Percentiles rank a stretch among this genome's conserved stretches.
Conservation (phyloP, 1,284 basidiomycete genomes). For the Violaceomyces palustris region DNA sequence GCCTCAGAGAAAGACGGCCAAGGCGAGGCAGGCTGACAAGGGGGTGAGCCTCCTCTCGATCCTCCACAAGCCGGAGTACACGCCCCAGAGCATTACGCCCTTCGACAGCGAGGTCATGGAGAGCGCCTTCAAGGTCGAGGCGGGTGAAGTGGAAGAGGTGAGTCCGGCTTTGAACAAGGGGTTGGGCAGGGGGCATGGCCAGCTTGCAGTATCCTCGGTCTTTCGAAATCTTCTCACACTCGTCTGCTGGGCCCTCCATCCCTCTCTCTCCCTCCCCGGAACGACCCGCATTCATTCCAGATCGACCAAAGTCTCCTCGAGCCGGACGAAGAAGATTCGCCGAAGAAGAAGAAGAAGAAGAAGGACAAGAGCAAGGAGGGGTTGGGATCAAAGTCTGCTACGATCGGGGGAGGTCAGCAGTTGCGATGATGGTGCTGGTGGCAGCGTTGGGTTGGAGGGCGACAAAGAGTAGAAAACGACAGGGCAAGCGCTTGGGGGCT, state of each 20-base stretch:
- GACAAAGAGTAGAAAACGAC: too few species aligned
- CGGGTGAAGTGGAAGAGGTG: conserved; percentile 14
- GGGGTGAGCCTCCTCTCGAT: conserved; percentile 10
- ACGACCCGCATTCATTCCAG: neutral
- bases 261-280: neutral
- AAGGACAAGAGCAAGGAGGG: conserved; percentile 21
- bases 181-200: too few species aligned
- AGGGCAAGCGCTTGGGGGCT: too few species aligned
- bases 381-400: too few species aligned
- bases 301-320: conserved; percentile 27
- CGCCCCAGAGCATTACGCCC: conserved; percentile 23
- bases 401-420: too few species aligned
- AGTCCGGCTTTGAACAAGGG: too few species aligned
- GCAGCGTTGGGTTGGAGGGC: too few species aligned
- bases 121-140: conserved; percentile 21
- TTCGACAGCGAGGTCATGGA: conserved; percentile 26
- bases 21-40: conserved; percentile 11
- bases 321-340: conserved; percentile 24
- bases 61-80: conserved; percentile 31
- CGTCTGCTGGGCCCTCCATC: neutral
- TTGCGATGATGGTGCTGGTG: too few species aligned
- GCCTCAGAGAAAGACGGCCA: conserved; percentile 9
- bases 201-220: too few species aligned
- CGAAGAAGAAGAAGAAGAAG: conserved; percentile 16
- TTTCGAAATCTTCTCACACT: too few species aligned